Percentiles rank a stretch among this genome's conserved stretches.
phyloP scores from a whole-genome alignment of 1,284 basidiomycete genomes.

The Rhodofomes roseus region DNA sequence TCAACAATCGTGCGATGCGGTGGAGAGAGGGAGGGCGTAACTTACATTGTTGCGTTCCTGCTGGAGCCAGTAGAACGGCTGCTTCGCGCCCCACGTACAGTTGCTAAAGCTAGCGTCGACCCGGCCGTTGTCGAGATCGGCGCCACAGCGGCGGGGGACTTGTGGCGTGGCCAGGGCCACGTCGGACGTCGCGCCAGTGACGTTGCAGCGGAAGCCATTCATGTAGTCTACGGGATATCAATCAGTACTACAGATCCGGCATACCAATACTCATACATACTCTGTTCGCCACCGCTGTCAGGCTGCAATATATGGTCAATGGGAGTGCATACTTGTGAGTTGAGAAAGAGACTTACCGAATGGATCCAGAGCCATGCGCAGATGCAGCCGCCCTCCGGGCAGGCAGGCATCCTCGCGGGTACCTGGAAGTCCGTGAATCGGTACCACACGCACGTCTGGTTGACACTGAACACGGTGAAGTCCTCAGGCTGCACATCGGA shows the following conservation, averaged over 20 bases:
- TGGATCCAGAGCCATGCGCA: slow-evolving; percentile 80
- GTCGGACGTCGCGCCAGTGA: slow-evolving; percentile 53
- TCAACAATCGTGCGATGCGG: background rate
- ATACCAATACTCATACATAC: slow-evolving; percentile 22
- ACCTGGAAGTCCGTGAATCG: slow-evolving; percentile 66
- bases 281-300: slow-evolving; percentile 43
- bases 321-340: too few species aligned
- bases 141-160: slow-evolving; percentile 29
- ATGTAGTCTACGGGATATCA: slow-evolving; percentile 51
- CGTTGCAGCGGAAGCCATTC: slow-evolving; percentile 73
- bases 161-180: slow-evolving; percentile 38
- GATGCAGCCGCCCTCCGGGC: slow-evolving; percentile 60
- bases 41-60: slow-evolving; percentile 31
- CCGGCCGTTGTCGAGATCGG: slow-evolving; percentile 26
- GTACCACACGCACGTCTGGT: slow-evolving; percentile 71
- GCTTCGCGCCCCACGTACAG: slow-evolving; percentile 68
- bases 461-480: slow-evolving; percentile 71
- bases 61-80: slow-evolving; percentile 68
- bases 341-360: slow-evolving; percentile 32
- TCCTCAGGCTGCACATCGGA: slow-evolving; percentile 57
- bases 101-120: slow-evolving; percentile 32
- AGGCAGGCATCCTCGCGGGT: slow-evolving; percentile 65
- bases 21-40: background rate
- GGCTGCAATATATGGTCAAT: slow-evolving; percentile 17
- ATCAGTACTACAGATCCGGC: background rate